A percentile compares a stretch with the other conserved stretches of the same genome.
These are phyloP conservation scores for Globisporangium spinosum DNA, from an alignment of 352 stramenopile species.

Conservation along the genomic window DNA sequence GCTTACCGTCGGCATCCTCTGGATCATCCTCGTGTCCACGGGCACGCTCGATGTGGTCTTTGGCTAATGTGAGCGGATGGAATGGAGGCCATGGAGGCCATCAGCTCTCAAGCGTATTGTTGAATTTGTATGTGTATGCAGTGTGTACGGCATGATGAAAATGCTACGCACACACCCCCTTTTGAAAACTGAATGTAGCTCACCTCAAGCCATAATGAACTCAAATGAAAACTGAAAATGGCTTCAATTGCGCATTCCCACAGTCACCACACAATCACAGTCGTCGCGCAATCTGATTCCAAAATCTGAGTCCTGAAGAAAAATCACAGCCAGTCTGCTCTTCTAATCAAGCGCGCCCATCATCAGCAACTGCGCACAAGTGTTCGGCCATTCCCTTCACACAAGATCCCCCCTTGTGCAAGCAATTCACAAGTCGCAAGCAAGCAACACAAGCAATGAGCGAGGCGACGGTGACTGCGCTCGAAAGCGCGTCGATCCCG, in stretches of 20 bases:
- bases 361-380: not conserved
- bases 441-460: conserved; percentile 5
- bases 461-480: conserved; percentile 16
- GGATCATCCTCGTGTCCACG: conserved; percentile 69
- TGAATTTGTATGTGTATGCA: not conserved
- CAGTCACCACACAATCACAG: not conserved
- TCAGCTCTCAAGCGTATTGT: not conserved
- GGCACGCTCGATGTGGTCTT: conserved; percentile 25
- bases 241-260: conserved; percentile 3
- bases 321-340: not conserved
- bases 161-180: too few species aligned
- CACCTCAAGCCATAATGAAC: not conserved
- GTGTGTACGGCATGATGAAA: not conserved
- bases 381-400: not conserved
- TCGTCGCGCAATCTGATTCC: not conserved
- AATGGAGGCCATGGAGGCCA: not conserved
- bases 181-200: not conserved
- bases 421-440: not conserved
- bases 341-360: not conserved
- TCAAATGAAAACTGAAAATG: not conserved
- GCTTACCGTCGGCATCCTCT: conserved; percentile 50
- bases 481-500: conserved; percentile 36
- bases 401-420: not conserved
- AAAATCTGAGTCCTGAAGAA: not conserved
- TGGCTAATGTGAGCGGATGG: not conserved